A percentile compares a stretch with the other conserved stretches of the same genome.
phyloP scores from a whole-genome alignment of 169 alveolate species.

The Neospora caninum region DNA sequence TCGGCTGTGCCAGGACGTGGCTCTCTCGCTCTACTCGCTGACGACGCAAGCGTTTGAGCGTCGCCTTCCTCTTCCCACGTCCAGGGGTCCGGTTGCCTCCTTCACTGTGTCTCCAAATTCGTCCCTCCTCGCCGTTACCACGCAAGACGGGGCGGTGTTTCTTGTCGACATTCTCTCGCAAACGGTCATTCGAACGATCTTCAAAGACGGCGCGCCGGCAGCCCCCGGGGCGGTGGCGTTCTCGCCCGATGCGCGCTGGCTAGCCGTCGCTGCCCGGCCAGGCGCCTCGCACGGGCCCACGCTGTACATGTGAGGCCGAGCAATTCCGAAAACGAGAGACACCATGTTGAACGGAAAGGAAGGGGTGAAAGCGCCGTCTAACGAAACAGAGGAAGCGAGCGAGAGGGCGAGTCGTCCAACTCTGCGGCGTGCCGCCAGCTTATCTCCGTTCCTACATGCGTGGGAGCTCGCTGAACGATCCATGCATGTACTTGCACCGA shows the following conservation, averaged over 20 bases:
- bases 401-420: too few species aligned
- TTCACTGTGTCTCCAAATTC: background rate
- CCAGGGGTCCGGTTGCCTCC: background rate
- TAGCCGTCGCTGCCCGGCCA: conserved; percentile 11
- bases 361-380: too few species aligned
- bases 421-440: too few species aligned
- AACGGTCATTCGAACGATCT: background rate
- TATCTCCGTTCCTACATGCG: too few species aligned
- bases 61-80: background rate
- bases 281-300: conserved; percentile 24
- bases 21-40: background rate
- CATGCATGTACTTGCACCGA: too few species aligned
- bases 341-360: too few species aligned
- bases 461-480: too few species aligned
- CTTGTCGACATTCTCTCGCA: conserved; percentile 12
- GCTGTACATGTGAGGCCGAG: conserved; percentile 20
- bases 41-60: background rate
- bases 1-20: background rate
- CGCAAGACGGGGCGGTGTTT: conserved; percentile 9
- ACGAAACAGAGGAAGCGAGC: too few species aligned
- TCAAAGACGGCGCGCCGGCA: background rate
- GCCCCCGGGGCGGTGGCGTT: background rate
- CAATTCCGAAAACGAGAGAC: background rate
- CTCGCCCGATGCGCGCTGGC: conserved; percentile 49
- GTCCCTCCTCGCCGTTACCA: background rate